These are phyloP conservation scores for Maudiozyma pseudohumilis DNA, from an alignment of 805 yeast species.

Conservation along the genomic window DNA sequence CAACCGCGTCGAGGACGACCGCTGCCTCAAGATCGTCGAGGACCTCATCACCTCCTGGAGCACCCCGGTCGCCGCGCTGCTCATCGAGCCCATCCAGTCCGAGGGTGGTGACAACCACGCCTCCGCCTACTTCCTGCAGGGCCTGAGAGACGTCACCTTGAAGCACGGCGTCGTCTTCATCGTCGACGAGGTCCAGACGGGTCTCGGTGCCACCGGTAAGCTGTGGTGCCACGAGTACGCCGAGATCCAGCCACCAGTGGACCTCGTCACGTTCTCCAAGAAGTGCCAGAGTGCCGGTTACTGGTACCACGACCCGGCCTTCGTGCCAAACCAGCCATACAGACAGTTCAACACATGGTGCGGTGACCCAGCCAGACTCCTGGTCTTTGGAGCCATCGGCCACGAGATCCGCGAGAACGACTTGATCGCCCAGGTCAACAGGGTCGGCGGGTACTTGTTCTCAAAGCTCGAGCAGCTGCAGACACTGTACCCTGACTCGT, in stretches of 20 bases:
- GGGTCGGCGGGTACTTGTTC: constrained; percentile 48
- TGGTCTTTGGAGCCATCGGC: constrained; percentile 51
- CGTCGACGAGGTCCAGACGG: constrained; percentile 67
- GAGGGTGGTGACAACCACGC: constrained; percentile 76
- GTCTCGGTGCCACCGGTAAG: constrained; percentile 64
- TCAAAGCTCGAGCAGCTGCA: constrained; percentile 31
- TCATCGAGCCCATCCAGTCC: constrained; percentile 79
- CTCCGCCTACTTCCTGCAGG: constrained; percentile 49
- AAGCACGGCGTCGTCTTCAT: constrained; percentile 51
- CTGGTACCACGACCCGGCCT: constrained; percentile 48
- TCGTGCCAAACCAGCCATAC: constrained; percentile 52
- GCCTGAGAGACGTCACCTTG: constrained; percentile 48
- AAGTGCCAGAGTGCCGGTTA: constrained; percentile 69
- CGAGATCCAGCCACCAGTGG: constrained; percentile 51
- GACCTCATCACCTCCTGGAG: constrained; percentile 56
- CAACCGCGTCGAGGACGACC: constrained; percentile 68
- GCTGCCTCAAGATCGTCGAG: constrained; percentile 73
- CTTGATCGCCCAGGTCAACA: constrained; percentile 38
- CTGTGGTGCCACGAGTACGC: constrained; percentile 70
- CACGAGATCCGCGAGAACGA: constrained; percentile 43
- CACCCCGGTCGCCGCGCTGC: constrained; percentile 75
- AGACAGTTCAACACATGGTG: constrained; percentile 75
- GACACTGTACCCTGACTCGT: constrained; percentile 32
- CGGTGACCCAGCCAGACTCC: constrained; percentile 63
- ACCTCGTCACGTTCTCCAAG: constrained; percentile 61